phyloP scores from a whole-genome alignment of 768 basidiomycete genomes.

The Lactarius evosmus region DNA sequence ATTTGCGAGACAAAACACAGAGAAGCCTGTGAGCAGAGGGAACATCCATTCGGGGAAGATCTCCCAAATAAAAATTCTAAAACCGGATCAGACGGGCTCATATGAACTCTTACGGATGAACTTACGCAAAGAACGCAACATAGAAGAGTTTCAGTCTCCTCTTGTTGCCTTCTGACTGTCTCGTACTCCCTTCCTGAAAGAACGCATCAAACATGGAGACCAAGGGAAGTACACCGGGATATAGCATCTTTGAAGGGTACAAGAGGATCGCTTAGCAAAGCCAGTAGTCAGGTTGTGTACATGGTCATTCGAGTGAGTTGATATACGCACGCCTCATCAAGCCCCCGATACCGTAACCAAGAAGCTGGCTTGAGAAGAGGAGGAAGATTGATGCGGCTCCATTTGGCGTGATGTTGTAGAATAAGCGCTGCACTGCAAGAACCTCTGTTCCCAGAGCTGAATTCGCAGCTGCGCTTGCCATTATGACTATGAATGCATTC shows the following conservation, averaged over 20 bases:
- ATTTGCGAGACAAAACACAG: slow-evolving; percentile 33
- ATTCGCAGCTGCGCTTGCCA: slow-evolving; percentile 55
- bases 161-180: slow-evolving; percentile 29
- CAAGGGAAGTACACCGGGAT: slow-evolving; percentile 46
- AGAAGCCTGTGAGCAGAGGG: slow-evolving; percentile 32
- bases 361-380: slow-evolving; percentile 36
- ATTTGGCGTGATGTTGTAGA: slow-evolving; percentile 51
- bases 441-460: slow-evolving; percentile 53
- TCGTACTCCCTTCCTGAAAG: slow-evolving; percentile 40
- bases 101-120: neutral
- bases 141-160: slow-evolving; percentile 49
- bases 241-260: slow-evolving; percentile 54
- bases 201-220: slow-evolving; percentile 51
- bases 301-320: neutral
- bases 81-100: neutral
- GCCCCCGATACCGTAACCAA: slow-evolving; percentile 56
- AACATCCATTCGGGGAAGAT: slow-evolving; percentile 28
- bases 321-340: slow-evolving; percentile 43
- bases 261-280: slow-evolving; percentile 41
- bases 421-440: slow-evolving; percentile 45
- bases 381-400: slow-evolving; percentile 45
- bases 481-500: slow-evolving; percentile 56
- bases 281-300: neutral
- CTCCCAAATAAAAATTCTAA: slow-evolving; percentile 36
- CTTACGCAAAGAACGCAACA: slow-evolving; percentile 41